Evolutionary conservation across 1,139 yeast species (phyloP).

Genomic region (Geotrichum europaeum): DNA sequence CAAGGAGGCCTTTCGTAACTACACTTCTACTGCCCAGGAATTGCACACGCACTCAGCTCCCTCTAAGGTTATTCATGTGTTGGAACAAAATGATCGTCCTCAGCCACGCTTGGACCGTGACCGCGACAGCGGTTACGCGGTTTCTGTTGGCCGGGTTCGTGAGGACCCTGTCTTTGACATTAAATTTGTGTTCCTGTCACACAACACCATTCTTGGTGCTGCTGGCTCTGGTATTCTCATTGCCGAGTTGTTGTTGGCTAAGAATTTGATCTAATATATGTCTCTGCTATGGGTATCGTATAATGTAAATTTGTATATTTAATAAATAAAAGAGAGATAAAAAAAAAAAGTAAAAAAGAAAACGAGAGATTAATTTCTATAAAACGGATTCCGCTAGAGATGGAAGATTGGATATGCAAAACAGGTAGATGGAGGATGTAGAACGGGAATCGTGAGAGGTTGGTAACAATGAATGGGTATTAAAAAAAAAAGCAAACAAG

Average conservation of each 20-base stretch:
- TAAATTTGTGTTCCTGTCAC: constrained; percentile 94
- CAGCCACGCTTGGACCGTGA: constrained; percentile 97
- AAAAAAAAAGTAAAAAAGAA: not conserved
- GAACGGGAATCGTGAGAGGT: not conserved
- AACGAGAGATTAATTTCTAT: no score
- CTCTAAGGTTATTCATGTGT: constrained; percentile 79
- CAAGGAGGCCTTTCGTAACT: constrained; percentile 61
- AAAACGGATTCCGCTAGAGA: not conserved
- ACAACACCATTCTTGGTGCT: constrained; percentile 96
- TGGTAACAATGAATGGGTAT: not conserved
- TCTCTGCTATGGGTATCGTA: not conserved
- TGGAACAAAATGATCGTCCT: constrained; percentile 90
- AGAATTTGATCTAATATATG: constrained; percentile 55
- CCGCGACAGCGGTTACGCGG: constrained; percentile 91
- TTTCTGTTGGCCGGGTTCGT: constrained; percentile 90
- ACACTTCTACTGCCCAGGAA: constrained; percentile 75
- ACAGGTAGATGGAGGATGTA: not conserved
- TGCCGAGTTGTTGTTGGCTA: constrained; percentile 82
- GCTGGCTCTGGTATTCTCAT: constrained; percentile 98
- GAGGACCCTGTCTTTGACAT: constrained; percentile 87
- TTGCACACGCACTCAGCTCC: constrained; percentile 91
- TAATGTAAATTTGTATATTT: not conserved
- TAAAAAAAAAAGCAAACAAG: not conserved
- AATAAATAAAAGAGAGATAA: not conserved
- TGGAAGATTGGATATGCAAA: not conserved